Percentiles rank a stretch among this genome's conserved stretches.
These are phyloP conservation scores for Candida ascalaphidarum DNA, from an alignment of 805 yeast species.

Conservation along the genomic window DNA sequence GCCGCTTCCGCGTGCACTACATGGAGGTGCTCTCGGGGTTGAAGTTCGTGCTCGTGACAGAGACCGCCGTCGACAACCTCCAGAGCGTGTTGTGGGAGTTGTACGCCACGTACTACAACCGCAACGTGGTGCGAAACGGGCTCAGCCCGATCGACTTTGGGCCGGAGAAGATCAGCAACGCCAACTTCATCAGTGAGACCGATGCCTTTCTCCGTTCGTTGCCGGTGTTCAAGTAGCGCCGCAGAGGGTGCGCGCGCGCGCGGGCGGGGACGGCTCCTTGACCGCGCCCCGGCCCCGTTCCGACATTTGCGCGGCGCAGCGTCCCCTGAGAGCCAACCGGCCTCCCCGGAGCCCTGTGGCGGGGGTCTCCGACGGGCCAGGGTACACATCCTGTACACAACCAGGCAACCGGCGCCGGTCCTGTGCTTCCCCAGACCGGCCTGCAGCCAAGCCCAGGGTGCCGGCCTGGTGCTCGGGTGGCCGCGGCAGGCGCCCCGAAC, in stretches of 20 bases:
- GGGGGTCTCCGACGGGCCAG: no score
- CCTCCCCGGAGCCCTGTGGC: no score
- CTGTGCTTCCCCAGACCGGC: no score
- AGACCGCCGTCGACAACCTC: conserved; percentile 47
- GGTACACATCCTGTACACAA: no score
- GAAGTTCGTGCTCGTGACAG: conserved; percentile 68
- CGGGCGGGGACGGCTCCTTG: no score
- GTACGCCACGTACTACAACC: conserved; percentile 51
- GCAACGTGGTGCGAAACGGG: conserved; percentile 50
- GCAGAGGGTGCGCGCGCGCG: background rate
- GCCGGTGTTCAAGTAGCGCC: conserved; percentile 10
- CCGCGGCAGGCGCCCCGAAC: no score
- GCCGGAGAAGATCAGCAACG: conserved; percentile 46
- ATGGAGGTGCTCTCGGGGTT: conserved; percentile 74
- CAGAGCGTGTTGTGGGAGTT: conserved; percentile 49
- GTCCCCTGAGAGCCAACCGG: no score
- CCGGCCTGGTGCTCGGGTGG: no score
- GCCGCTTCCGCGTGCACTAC: conserved; percentile 71
- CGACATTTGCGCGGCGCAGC: no score
- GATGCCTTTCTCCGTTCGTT: conserved; percentile 37
- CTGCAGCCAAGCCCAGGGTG: no score
- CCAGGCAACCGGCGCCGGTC: no score
- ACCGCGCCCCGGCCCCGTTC: no score
- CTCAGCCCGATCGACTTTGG: conserved; percentile 51
- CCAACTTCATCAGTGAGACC: conserved; percentile 45